These are phyloP conservation scores for Digitaria exilis DNA, from an alignment of 202 grass and related monocot genomes.

Conservation along the genomic window DNA sequence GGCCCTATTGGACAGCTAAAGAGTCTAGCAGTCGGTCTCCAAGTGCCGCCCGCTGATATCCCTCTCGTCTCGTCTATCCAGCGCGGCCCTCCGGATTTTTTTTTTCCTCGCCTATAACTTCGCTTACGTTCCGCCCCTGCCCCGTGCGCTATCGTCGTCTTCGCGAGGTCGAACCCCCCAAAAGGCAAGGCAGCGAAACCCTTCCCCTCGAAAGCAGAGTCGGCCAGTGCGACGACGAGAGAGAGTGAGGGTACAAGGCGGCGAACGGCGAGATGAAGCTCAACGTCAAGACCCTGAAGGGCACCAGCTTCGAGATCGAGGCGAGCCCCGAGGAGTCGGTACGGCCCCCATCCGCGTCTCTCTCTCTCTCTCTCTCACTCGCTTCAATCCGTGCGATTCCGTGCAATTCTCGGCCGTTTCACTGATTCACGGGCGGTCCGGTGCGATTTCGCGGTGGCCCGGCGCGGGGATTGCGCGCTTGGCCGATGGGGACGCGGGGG, in stretches of 20 bases:
- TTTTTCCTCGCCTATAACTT: constrained; percentile 20
- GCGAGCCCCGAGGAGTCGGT: constrained; percentile 64
- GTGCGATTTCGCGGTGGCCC: background rate
- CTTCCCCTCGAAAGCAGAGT: constrained; percentile 11
- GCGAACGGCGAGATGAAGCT: constrained; percentile 69
- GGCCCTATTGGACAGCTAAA: background rate
- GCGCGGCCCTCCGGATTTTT: background rate
- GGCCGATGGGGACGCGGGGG: background rate
- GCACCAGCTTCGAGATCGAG: constrained; percentile 97
- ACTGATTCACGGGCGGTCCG: background rate
- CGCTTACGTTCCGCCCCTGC: background rate
- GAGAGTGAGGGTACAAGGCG: background rate
- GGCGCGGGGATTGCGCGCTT: background rate
- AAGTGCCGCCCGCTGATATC: background rate
- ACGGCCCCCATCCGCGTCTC: constrained; percentile 10
- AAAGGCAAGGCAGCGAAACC: constrained; percentile 13
- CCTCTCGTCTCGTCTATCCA: background rate
- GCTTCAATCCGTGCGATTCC: constrained; percentile 23
- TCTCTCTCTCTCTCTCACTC: background rate
- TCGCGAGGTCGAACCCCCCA: constrained; percentile 25
- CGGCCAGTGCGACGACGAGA: constrained; percentile 5
- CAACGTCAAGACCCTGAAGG: constrained; percentile 96
- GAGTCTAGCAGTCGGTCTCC: fast-evolving
- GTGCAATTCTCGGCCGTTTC: background rate
- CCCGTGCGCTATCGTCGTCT: constrained; percentile 34